Conservation (phyloP, 345 rosid genomes). For the Clausena lansium region DNA sequence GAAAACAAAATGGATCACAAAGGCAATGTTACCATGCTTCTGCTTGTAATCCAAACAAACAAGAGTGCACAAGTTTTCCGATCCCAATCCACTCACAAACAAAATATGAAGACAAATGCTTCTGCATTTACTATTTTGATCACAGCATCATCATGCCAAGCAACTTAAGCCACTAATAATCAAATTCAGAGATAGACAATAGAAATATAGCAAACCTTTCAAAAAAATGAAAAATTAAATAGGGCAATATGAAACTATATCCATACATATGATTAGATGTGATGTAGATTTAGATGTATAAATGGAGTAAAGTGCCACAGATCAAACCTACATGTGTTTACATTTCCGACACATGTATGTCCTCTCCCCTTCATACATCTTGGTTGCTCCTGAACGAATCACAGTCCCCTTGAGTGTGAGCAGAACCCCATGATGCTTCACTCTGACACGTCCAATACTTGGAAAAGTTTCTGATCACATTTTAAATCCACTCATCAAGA, state of each 20-base stretch:
- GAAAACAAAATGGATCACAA: not conserved
- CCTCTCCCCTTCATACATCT: constrained; percentile 94
- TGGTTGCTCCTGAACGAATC: constrained; percentile 79
- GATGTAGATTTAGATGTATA: not conserved
- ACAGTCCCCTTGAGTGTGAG: constrained; percentile 86
- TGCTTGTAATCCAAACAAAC: not conserved
- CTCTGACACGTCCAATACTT: constrained; percentile 77
- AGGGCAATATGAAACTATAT: not conserved
- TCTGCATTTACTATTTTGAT: not conserved
- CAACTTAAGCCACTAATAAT: not conserved
- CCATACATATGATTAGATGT: not conserved
- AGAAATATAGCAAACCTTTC: not conserved
- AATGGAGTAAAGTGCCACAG: not conserved
- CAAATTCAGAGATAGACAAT: not conserved
- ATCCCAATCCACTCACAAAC: not conserved
- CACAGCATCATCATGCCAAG: not conserved
- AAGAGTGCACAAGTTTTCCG: not conserved
- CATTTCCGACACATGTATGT: constrained; percentile 80
- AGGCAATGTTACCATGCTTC: not conserved
- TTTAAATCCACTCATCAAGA: constrained; percentile 4
- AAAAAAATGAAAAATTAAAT: not conserved
- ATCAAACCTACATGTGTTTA: constrained; percentile 56
- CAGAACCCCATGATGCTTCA: constrained; percentile 79
- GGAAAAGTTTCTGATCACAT: constrained; percentile 69
- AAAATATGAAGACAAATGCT: not conserved